Conservation (phyloP, 331 rosid genomes). For the Spiraea crenata region DNA sequence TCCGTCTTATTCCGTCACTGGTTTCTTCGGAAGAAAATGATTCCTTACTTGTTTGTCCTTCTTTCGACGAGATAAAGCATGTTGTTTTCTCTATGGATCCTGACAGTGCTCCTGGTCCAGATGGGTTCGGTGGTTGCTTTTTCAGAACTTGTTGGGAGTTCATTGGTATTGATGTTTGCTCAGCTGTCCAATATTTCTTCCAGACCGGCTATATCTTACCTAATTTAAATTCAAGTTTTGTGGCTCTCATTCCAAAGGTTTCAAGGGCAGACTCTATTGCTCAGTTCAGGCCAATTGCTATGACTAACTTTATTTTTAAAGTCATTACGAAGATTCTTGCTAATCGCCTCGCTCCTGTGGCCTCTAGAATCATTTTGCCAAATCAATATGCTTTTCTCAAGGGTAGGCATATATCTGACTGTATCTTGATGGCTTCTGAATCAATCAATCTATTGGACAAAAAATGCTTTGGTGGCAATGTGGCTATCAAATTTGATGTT, state of each 20-base stretch:
- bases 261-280: background rate
- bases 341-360: background rate
- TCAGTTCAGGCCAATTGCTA: background rate
- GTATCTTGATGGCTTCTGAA: background rate
- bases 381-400: background rate
- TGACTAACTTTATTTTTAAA: background rate
- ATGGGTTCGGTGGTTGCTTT: background rate
- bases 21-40: background rate
- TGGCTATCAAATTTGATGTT: background rate
- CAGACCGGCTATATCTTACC: background rate
- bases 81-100: background rate
- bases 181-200: background rate
- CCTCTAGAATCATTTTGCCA: background rate
- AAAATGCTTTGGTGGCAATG: background rate
- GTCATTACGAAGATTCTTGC: background rate
- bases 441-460: background rate
- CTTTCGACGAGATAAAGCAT: background rate
- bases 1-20: background rate
- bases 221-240: background rate
- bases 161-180: background rate
- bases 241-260: background rate
- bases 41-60: background rate
- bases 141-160: background rate
- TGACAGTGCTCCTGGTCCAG: background rate
- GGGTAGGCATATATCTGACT: background rate